Evolutionary conservation across 306 rosid genomes (phyloP).

Genomic region (Myrica gale): DNA sequence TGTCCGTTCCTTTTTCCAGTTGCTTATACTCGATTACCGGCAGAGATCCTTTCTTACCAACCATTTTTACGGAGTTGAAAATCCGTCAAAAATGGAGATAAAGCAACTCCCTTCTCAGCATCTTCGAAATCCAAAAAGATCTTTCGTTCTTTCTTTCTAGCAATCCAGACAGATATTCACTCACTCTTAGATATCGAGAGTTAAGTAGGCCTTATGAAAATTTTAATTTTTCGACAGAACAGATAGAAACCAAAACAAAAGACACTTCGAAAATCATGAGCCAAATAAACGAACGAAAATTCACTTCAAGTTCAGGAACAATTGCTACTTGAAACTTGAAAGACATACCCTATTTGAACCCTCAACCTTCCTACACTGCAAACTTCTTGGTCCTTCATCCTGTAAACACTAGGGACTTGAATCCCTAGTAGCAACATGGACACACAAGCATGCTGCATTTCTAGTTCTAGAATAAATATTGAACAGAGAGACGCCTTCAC

Average conservation of each 20-base stretch:
- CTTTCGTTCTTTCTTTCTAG: too few relatives aligned
- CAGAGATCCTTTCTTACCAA: conserved; percentile 59
- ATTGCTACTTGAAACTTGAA: too few relatives aligned
- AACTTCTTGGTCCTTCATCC: not conserved
- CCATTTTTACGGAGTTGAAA: conserved; percentile 50
- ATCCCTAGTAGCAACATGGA: too few relatives aligned
- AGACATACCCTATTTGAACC: too few relatives aligned
- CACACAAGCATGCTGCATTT: too few relatives aligned
- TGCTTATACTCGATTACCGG: conserved; percentile 64
- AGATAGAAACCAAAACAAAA: not conserved
- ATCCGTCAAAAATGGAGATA: conserved; percentile 43
- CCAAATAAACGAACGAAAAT: not conserved
- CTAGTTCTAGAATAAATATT: too few relatives aligned
- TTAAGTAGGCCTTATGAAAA: not conserved
- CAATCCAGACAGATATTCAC: not conserved
- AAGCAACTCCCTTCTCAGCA: conserved; percentile 45
- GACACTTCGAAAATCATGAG: not conserved
- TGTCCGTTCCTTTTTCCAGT: conserved; percentile 61
- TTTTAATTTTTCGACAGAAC: not conserved
- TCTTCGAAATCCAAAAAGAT: conserved; percentile 32
- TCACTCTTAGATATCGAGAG: not conserved
- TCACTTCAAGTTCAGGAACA: not conserved
- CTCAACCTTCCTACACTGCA: not conserved
- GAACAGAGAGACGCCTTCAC: not conserved
- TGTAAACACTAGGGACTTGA: not conserved